Evolutionary conservation across 306 rosid genomes (phyloP), one percentile per base, ranked within the genome.

Genomic region (Sicyos baderoa): DNA sequence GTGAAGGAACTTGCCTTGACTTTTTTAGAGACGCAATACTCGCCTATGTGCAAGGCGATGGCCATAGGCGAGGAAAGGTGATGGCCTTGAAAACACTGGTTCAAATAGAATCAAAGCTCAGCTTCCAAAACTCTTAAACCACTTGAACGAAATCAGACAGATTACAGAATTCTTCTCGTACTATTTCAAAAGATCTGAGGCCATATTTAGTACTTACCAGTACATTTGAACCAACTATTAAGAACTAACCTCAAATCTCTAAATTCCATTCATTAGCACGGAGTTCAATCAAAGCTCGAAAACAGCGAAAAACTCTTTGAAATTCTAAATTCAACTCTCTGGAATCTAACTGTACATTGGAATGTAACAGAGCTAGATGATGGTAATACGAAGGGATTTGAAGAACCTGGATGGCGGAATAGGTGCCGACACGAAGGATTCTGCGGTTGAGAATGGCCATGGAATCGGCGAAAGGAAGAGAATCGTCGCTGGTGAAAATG

Each of bases 401-500:
- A 40, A 64, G 32, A 62, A 89, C 97, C 95, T 87, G 80, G 4
- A 91, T 59, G 61, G 79, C 78, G 51, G 91, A 88, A 59, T 78
- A 71, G 68, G 79, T 86, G 12, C 96, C 96, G 27, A 91, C 45
- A 4, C 88, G 84, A 75, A 91, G 79, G 79, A 91, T 76, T 78
- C 87, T 79, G 55, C 96, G 88, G 68, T 76, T 74, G 66, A 72
- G 83, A 55, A 91, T 79, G 4, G 96, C 96, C 89, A 87, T 82
- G 70, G 96, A 85, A 8, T 85, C 80, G 14, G 90, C 94, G 60
- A 88, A 88, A 40, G 91, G 89, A 64, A 88, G 79, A 65, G 91
- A 76, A 1, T 85, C 96, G 57, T 88, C 86, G 54, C 93, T 79
- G 1, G 96, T 87, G 82, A 76, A 88, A 70, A 88, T 85, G 27